Conservation (phyloP, 1,139 yeast genomes). For the Kodamaea plutei region DNA sequence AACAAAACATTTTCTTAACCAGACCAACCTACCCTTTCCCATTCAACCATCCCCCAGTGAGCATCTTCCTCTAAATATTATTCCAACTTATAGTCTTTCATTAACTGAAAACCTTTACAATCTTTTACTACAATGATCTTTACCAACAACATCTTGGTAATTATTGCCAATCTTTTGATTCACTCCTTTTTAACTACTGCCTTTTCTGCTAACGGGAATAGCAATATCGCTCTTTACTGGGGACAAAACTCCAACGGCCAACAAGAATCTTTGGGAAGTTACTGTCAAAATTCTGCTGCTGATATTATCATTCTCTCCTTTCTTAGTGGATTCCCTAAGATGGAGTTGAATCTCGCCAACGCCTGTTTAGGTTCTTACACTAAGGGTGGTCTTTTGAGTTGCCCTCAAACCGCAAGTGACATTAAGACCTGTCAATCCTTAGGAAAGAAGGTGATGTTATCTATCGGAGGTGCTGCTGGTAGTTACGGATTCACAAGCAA, state of each 20-base stretch:
- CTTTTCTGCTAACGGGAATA: slow-evolving; percentile 10
- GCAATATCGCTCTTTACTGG: slow-evolving; percentile 74
- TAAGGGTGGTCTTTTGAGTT: slow-evolving; percentile 51
- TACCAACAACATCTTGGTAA: slow-evolving; percentile 7
- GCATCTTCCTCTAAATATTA: slow-evolving; percentile 1
- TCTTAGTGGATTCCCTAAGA: slow-evolving; percentile 55
- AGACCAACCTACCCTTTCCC: too few species aligned
- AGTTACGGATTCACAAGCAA: slow-evolving; percentile 68
- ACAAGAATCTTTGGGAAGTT: slow-evolving; percentile 59
- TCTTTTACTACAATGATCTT: slow-evolving; percentile 5
- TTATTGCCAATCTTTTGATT: slow-evolving; percentile 8
- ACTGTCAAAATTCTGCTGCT: slow-evolving; percentile 65
- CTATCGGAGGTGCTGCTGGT: slow-evolving; percentile 88
- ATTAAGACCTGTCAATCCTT: slow-evolving; percentile 75
- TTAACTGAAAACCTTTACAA: slow-evolving; percentile 3
- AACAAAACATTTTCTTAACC: too few species aligned
- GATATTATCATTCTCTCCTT: slow-evolving; percentile 76
- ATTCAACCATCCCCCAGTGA: too few species aligned
- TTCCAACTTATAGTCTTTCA: slow-evolving; percentile 5
- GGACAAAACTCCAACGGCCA: slow-evolving; percentile 84
- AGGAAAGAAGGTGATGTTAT: slow-evolving; percentile 75
- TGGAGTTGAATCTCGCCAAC: slow-evolving; percentile 61
- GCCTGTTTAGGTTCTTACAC: slow-evolving; percentile 55
- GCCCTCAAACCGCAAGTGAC: slow-evolving; percentile 66
- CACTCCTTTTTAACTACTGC: slow-evolving; percentile 9